Evolutionary conservation across 2,329 filamentous ascomycete species (phyloP).

Genomic region (Fonsecaea multimorphosa): DNA sequence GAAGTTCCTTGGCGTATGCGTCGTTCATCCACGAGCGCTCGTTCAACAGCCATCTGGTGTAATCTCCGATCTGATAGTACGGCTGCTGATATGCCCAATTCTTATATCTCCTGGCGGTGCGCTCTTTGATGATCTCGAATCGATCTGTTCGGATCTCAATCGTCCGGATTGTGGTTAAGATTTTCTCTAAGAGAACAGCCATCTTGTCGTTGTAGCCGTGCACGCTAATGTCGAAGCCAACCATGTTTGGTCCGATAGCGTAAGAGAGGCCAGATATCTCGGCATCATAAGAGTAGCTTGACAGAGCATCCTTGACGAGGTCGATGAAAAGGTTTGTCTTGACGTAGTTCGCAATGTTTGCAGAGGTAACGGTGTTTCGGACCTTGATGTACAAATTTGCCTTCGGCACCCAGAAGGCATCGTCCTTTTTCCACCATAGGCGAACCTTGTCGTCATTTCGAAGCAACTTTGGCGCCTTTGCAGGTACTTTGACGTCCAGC

Average conservation of each 20-base stretch:
- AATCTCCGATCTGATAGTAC: slow-evolving; percentile 85
- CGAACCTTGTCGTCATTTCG: slow-evolving; percentile 80
- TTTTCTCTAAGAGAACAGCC: slow-evolving; percentile 85
- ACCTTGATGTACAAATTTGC: slow-evolving; percentile 83
- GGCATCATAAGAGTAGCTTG: slow-evolving; percentile 94
- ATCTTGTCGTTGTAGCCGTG: slow-evolving; percentile 97
- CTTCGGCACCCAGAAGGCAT: slow-evolving; percentile 97
- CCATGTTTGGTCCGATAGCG: slow-evolving; percentile 71
- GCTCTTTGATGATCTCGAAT: slow-evolving; percentile 90
- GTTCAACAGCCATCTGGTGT: slow-evolving; percentile 77
- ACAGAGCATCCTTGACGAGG: slow-evolving; percentile 83
- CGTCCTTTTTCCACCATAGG: slow-evolving; percentile 98
- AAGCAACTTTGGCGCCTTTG: slow-evolving; percentile 77
- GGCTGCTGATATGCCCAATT: slow-evolving; percentile 90
- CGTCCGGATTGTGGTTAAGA: slow-evolving; percentile 81
- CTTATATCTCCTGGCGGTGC: slow-evolving; percentile 73
- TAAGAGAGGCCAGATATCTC: slow-evolving; percentile 90
- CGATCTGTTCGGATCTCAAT: slow-evolving; percentile 83
- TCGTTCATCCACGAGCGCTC: slow-evolving; percentile 81
- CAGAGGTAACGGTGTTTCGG: slow-evolving; percentile 77
- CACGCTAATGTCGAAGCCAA: slow-evolving; percentile 78
- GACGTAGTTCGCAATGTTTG: slow-evolving; percentile 77
- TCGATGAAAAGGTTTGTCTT: slow-evolving; percentile 82
- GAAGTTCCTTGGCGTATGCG: slow-evolving; percentile 77
- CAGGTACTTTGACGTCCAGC: slow-evolving; percentile 80